Evolutionary conservation across 768 basidiomycete species (phyloP).

Genomic region (Calocera cornea): DNA sequence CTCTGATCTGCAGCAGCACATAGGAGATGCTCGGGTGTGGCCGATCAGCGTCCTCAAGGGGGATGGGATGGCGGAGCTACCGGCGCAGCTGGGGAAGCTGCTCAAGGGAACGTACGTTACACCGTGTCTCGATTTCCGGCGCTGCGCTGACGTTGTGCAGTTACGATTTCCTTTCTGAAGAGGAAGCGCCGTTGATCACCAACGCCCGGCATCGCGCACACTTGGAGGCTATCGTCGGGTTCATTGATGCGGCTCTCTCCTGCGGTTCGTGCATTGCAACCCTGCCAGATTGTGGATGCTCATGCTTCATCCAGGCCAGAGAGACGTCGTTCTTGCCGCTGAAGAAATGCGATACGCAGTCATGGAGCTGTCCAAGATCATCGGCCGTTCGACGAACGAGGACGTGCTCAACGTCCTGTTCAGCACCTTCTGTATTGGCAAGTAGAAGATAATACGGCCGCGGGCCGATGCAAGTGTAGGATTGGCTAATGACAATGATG

Average conservation of each 20-base stretch:
- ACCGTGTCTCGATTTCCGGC: background rate
- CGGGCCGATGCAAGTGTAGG: background rate
- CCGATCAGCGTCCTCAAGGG: slow-evolving; percentile 46
- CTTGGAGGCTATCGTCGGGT: slow-evolving; percentile 48
- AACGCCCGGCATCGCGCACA: slow-evolving; percentile 68
- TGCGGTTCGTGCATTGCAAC: slow-evolving; percentile 29
- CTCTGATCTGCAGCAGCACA: background rate
- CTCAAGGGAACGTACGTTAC: slow-evolving; percentile 39
- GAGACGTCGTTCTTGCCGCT: slow-evolving; percentile 69
- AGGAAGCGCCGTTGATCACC: slow-evolving; percentile 52
- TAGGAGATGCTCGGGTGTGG: slow-evolving; percentile 32
- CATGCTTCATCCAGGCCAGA: slow-evolving; percentile 30
- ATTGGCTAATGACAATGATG: background rate
- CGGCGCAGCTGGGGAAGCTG: slow-evolving; percentile 41
- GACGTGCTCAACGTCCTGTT: slow-evolving; percentile 76
- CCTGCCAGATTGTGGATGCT: slow-evolving; percentile 5
- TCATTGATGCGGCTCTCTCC: slow-evolving; percentile 48
- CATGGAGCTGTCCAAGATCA: slow-evolving; percentile 69
- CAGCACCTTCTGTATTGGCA: slow-evolving; percentile 79
- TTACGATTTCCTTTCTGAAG: slow-evolving; percentile 16
- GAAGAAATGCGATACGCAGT: slow-evolving; percentile 83
- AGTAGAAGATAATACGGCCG: slow-evolving; percentile 27
- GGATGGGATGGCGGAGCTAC: slow-evolving; percentile 43
- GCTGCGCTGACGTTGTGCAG: slow-evolving; percentile 2
- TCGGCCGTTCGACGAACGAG: slow-evolving; percentile 66